Base-by-base conservation (phyloP, 2,329 filamentous ascomycete species). In the Colletotrichum somersetense region DNA sequence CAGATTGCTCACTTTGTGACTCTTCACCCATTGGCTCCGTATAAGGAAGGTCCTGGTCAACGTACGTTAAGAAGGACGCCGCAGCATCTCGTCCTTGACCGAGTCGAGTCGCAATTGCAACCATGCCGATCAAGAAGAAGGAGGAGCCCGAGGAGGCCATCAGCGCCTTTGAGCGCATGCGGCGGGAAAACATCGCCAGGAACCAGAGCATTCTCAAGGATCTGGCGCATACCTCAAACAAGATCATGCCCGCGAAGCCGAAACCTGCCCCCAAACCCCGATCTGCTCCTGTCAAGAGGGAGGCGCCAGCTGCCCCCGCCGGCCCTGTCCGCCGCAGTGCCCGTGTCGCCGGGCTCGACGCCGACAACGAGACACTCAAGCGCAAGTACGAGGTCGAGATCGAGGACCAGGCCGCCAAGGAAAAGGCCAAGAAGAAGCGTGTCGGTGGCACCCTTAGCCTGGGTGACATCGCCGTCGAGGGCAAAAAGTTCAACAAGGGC, bases 121-220 rank as follows among this genome's bases (percentile, higher is more conserved):
- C 0, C 4, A 89, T 90, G 87, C 80, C 87, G 1, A 79, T 83
- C 1, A 81, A 82, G 20, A 83, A 81, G 7, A 77, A 78, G 48
- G 74, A 85, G 52, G 81, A 81, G 18, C 78, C 76, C 30, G 62
- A 55, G 3, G 87, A 77, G 80, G 83, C 40, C 46, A 84, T 97
- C 76, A 97, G 93, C 81, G 93, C 94, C 50, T 98, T 97, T 81
- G 95, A 97, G 85, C 91, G 91, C 77, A 91, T 93, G 76, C 89
- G 95, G 0, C 89, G 94, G 20, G 94, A 95, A 73, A 97, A 97
- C 75, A 97, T 97, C 52, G 93, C 92, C 0, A 91, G 93, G 66
- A 96, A 97, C 76, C 92, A 96, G 81, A 93, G 92, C 0, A 79
- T 97, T 0, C 83, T 98, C 0, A 93, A 93, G 72, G 92, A 95